Conservation (phyloP, 352 stramenopile species). For the Blastocystis sp. region DNA sequence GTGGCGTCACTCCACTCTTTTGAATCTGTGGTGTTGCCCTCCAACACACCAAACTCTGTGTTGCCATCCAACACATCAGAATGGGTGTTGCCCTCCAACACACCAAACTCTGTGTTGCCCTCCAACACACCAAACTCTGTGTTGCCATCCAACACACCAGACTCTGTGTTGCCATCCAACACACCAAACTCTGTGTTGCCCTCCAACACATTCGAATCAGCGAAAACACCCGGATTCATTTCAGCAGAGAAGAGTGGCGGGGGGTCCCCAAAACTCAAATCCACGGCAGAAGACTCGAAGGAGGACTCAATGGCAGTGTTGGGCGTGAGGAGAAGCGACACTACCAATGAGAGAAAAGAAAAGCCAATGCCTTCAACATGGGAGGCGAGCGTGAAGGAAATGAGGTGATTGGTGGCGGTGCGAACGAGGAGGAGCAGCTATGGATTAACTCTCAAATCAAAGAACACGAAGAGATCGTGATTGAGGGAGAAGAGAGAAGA, state of each 20-base stretch:
- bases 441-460: background rate
- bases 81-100: too few relatives aligned
- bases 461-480: slow-evolving; percentile 27
- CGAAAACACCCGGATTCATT: too few relatives aligned
- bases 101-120: too few relatives aligned
- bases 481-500: slow-evolving; percentile 33
- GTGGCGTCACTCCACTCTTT: background rate
- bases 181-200: too few relatives aligned
- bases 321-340: background rate
- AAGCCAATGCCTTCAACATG: background rate
- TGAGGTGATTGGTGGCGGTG: background rate
- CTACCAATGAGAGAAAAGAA: background rate
- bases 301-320: background rate
- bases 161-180: too few relatives aligned
- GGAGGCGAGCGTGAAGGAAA: background rate
- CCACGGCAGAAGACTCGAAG: background rate
- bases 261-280: too few relatives aligned
- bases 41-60: too few relatives aligned
- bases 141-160: too few relatives aligned
- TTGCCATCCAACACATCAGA: too few relatives aligned
- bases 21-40: background rate
- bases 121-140: too few relatives aligned
- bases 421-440: background rate
- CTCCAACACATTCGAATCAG: too few relatives aligned
- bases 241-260: too few relatives aligned